These are phyloP conservation scores for Lasiodiplodia sp. DNA, from an alignment of 2,329 filamentous ascomycete species.

Conservation along the genomic window DNA sequence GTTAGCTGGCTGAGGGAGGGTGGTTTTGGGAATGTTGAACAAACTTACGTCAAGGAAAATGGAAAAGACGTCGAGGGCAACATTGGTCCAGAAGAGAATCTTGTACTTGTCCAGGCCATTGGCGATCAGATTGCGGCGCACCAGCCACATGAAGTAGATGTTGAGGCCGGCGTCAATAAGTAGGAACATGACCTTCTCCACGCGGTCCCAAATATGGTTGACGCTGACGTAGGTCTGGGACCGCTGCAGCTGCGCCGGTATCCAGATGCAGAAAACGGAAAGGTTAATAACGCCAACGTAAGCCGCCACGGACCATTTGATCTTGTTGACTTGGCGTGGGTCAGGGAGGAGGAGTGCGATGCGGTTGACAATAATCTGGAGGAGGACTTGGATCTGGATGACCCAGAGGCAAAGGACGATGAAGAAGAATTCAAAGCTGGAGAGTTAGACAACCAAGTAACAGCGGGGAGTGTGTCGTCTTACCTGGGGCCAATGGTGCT, in stretches of 20 bases:
- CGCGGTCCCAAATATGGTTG: constrained; percentile 59
- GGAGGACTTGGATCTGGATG: constrained; percentile 46
- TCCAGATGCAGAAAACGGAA: constrained; percentile 41
- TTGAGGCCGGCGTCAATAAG: constrained; percentile 39
- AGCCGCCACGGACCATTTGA: constrained; percentile 34
- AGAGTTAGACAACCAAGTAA: neutral
- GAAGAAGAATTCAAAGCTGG: constrained; percentile 33
- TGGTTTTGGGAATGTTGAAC: neutral
- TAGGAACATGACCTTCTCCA: constrained; percentile 39
- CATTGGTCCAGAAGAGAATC: constrained; percentile 39
- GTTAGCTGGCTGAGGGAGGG: neutral
- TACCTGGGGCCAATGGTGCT: constrained; percentile 45
- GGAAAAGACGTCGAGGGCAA: constrained; percentile 38
- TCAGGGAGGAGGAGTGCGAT: constrained; percentile 39
- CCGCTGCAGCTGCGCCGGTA: constrained; percentile 41
- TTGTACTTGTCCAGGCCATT: constrained; percentile 41
- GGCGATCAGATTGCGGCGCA: constrained; percentile 37
- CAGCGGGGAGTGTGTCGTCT: neutral
- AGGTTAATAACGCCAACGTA: constrained; percentile 40
- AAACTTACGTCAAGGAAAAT: constrained; percentile 37
- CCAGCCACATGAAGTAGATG: constrained; percentile 39
- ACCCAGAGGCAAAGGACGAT: constrained; percentile 49
- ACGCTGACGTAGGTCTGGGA: constrained; percentile 34
- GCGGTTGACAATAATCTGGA: constrained; percentile 42
- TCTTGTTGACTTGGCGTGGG: constrained; percentile 31